A percentile compares a stretch with the other conserved stretches of the same genome.
Conservation (phyloP, 2,329 filamentous ascomycete species). For the Bipolaris zeicola region DNA sequence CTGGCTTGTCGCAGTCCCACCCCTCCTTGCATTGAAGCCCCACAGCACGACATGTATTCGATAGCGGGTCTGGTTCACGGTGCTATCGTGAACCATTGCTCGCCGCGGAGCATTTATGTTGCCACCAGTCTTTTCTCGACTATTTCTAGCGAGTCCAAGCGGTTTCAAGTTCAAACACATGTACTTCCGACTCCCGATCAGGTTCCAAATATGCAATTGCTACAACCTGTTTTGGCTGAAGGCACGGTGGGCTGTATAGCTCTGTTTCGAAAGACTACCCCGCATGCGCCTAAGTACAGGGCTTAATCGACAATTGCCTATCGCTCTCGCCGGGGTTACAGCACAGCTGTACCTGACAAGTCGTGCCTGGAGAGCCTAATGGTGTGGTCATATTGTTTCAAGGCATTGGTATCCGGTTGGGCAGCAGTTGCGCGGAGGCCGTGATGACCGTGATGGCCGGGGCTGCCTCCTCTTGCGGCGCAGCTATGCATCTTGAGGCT, state of each 20-base stretch:
- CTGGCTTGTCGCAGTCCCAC: slow-evolving; percentile 16
- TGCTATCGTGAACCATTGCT: slow-evolving; percentile 1
- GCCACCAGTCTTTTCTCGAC: slow-evolving; percentile 10
- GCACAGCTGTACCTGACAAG: slow-evolving; percentile 13
- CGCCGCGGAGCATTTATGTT: slow-evolving; percentile 9
- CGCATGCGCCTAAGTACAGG: slow-evolving; percentile 18
- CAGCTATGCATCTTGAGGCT: slow-evolving; percentile 15
- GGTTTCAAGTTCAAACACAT: slow-evolving; percentile 19
- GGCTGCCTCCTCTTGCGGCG: slow-evolving; percentile 22
- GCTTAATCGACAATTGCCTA: slow-evolving; percentile 15
- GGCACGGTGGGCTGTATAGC: slow-evolving; percentile 20
- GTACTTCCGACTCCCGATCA: slow-evolving; percentile 6
- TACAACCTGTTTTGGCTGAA: slow-evolving; percentile 11
- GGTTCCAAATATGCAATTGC: slow-evolving; percentile 9
- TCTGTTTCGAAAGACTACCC: slow-evolving; percentile 22
- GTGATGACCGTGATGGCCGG: slow-evolving; percentile 12
- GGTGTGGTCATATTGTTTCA: slow-evolving; percentile 24
- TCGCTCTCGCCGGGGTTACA: slow-evolving; percentile 12
- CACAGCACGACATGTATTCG: slow-evolving; percentile 10
- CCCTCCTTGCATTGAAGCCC: slow-evolving; percentile 14
- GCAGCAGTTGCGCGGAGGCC: slow-evolving; percentile 12
- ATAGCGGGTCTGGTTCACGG: slow-evolving; percentile 4
- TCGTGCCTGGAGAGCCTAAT: slow-evolving; percentile 19
- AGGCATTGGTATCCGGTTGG: slow-evolving; percentile 14
- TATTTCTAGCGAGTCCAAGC: background rate